phyloP scores from a whole-genome alignment of 1,139 yeast species.

The Pichia sp. region DNA sequence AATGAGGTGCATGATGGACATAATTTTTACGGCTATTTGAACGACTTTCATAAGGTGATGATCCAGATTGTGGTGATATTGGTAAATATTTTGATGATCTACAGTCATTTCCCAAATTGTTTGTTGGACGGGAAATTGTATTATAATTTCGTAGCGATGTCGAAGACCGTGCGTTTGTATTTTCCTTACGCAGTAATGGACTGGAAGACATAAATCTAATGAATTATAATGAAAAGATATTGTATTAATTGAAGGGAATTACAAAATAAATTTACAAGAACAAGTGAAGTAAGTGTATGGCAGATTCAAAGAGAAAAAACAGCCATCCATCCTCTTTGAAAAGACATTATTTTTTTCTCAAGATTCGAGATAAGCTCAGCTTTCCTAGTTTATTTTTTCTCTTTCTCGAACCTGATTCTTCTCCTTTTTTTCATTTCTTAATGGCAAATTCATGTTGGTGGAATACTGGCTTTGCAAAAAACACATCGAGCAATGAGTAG shows the following conservation, averaged over 20 bases:
- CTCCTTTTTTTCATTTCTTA: not conserved
- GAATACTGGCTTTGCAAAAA: no score
- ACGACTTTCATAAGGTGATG: not conserved
- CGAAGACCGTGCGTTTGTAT: constrained; percentile 2
- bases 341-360: no score
- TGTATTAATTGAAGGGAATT: no score
- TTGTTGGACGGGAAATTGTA: not conserved
- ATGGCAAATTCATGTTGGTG: not conserved
- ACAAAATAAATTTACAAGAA: no score
- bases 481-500: not conserved
- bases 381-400: no score
- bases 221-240: not conserved
- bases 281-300: no score
- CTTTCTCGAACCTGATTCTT: no score
- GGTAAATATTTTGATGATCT: not conserved
- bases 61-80: not conserved
- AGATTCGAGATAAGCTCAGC: no score
- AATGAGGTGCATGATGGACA: not conserved
- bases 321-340: no score
- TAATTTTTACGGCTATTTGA: not conserved
- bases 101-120: not conserved
- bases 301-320: no score
- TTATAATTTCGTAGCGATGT: constrained; percentile 6
- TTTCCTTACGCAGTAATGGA: constrained; percentile 5
- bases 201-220: constrained; percentile 3